Evolutionary conservation across 768 basidiomycete species (phyloP), one percentile per base, ranked within the genome.

Genomic region (Antrodiella citrinella): DNA sequence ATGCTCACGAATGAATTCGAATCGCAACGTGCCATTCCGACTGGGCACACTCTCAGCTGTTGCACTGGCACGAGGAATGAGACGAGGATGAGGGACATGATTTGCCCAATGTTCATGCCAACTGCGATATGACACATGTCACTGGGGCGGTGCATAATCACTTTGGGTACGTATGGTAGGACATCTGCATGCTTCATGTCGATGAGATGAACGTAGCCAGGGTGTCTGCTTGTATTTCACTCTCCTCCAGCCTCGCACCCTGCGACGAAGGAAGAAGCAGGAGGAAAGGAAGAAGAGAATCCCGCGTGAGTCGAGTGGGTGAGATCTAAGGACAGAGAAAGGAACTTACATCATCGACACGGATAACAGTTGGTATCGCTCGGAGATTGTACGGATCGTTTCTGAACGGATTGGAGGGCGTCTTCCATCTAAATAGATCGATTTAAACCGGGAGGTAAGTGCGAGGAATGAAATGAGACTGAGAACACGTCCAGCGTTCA

Each of bases 341-440:
- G 46, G 26, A 13, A 69, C 77, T 55, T 59, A 86, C 86, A 56
- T 82, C 70, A 56, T 70, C 61, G 19, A 81, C 47, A 56, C 73
- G 79, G 44, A 89, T 70, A 50, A 90, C 76, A 4, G 87, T 87
- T 12, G 87, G 87, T 22, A 90, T 70, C 21, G 65, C 67, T 15
- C 61, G 64, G 44, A 89, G 59, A 3, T 75, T 70, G 80, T 84
- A 87, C 3, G 84, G 83, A 13, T 69, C 74, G 47, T 72, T 71
- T 50, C 85, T 80, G 59, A 79, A 85, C 2, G 71, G 56, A 55
- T 85, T 85, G 12, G 68, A 62, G 4, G 72, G 65, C 1, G 70
- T 59, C 66, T 80, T 89, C 87, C 86, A 90, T 59, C 87, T 89
- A 19, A 22, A 9, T 9, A 43, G 10, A 38, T 10, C 18, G 35